These are phyloP conservation scores for Cudoniella acicularis DNA, from an alignment of 495 filamentous ascomycete species.

Conservation along the genomic window DNA sequence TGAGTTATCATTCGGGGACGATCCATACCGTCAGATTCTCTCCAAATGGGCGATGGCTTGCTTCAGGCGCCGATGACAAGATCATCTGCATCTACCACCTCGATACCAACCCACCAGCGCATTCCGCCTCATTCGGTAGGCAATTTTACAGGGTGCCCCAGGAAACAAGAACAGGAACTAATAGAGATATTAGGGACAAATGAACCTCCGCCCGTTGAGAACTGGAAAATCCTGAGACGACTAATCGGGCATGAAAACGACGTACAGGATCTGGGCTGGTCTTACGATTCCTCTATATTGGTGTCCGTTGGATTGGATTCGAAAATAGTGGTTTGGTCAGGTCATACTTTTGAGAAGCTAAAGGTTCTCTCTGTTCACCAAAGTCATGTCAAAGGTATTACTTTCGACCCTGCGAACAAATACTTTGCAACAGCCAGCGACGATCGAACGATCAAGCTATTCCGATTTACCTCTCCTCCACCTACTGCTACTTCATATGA, in stretches of 20 bases:
- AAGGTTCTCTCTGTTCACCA: constrained; percentile 88
- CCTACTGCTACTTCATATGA: constrained; percentile 94
- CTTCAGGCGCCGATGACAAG: constrained; percentile 96
- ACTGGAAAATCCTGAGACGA: constrained; percentile 90
- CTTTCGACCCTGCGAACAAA: constrained; percentile 97
- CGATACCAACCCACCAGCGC: constrained; percentile 73
- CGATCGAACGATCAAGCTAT: constrained; percentile 94
- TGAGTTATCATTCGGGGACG: constrained; percentile 97
- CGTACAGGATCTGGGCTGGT: constrained; percentile 97
- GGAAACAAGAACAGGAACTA: constrained; percentile 7
- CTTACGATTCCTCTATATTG: constrained; percentile 89
- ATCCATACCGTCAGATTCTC: constrained; percentile 97
- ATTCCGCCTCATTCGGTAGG: constrained; percentile 71
- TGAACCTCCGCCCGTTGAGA: constrained; percentile 89
- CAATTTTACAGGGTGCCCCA: neutral
- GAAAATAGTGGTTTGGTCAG: constrained; percentile 97
- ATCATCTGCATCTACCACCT: constrained; percentile 95
- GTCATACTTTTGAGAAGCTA: constrained; percentile 94
- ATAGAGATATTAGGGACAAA: constrained; percentile 61
- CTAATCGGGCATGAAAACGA: constrained; percentile 98
- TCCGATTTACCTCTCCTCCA: constrained; percentile 84
- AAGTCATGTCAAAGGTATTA: constrained; percentile 97
- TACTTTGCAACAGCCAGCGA: constrained; percentile 98
- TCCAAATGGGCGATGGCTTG: constrained; percentile 86
- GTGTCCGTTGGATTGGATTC: constrained; percentile 97